phyloP scores from a whole-genome alignment of 1,139 yeast genomes.

The Yamadazyma diospyri region DNA sequence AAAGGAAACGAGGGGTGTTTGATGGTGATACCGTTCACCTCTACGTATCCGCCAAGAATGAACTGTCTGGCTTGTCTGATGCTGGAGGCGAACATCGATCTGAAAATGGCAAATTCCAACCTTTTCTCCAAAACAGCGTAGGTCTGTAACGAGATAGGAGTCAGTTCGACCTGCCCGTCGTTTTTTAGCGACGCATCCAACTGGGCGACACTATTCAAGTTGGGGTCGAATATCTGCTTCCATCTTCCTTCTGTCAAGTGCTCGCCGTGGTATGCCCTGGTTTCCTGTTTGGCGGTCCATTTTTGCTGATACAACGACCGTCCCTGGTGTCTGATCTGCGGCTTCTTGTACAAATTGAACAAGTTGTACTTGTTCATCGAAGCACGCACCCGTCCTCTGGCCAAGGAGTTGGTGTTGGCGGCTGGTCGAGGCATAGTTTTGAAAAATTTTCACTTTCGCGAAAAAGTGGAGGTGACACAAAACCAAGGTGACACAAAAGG shows the following conservation, averaged over 20 bases:
- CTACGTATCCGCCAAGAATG: slow-evolving; percentile 76
- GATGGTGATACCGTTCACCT: slow-evolving; percentile 71
- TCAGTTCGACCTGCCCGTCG: slow-evolving; percentile 52
- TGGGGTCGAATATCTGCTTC: slow-evolving; percentile 61
- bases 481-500: too few species aligned
- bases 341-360: slow-evolving; percentile 78
- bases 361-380: slow-evolving; percentile 91
- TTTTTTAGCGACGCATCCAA: slow-evolving; percentile 65
- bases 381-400: slow-evolving; percentile 77
- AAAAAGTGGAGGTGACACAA: background rate
- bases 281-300: slow-evolving; percentile 87
- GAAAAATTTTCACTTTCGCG: slow-evolving; percentile 5
- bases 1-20: slow-evolving; percentile 79
- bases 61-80: slow-evolving; percentile 93
- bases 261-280: slow-evolving; percentile 96
- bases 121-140: slow-evolving; percentile 86
- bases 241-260: slow-evolving; percentile 82
- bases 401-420: slow-evolving; percentile 52
- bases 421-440: slow-evolving; percentile 60
- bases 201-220: slow-evolving; percentile 81
- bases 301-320: slow-evolving; percentile 82
- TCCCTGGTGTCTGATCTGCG: slow-evolving; percentile 47
- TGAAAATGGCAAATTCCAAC: slow-evolving; percentile 82
- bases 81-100: slow-evolving; percentile 92
- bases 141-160: slow-evolving; percentile 87